Base-by-base conservation (phyloP, 2,329 filamentous ascomycete species). In the Colletotrichum lupini region DNA sequence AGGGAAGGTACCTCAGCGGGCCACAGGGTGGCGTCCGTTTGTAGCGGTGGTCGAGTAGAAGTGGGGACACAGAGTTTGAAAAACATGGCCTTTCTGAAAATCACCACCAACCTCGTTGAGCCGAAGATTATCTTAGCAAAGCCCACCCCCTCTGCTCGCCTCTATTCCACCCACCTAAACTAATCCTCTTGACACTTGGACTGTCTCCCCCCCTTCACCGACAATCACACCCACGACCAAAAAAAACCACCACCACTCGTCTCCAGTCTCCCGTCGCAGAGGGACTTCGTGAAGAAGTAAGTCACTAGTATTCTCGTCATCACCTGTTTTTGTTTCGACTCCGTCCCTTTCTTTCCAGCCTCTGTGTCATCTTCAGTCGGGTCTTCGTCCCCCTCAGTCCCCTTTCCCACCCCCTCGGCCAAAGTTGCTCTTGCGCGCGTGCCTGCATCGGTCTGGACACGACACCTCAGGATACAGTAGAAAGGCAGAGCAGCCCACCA, bases 61-160 rank as follows among this genome's bases (percentile, higher is more conserved):
- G 72, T 74, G 72, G 72, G 12, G 72, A 72, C 68, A 73, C 68
- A 72, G 58, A 74, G 72, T 74, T 74, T 74, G 72, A 74, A 74
- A 72, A 74, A 74, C 72, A 74, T 74, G 61, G 71, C 72, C 65
- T 67, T 68, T 71, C 64, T 75, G 69, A 78, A 75, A 78, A 76
- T 77, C 68, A 76, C 76, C 77, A 76, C 76, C 74, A 78, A 77
- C 72, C 68, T 74, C 58, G 72, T 68, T 68, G 61, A 71, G 67
- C 71, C 71, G 60, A 73, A 70, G 55, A 42, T 74, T 59, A 67
- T 72, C 68, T 74, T 72, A 67, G 62, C 62, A 74, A 68, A 74
- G 68, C 68, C 62, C 68, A 74, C 72, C 72, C 69, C 72, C 68
- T 65, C 67, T 69, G 24, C 60, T 64, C 67, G 60, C 52, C 52